These are phyloP conservation scores for Sugiyamaella pinicola DNA, from an alignment of 1,139 yeast species.

Conservation along the genomic window DNA sequence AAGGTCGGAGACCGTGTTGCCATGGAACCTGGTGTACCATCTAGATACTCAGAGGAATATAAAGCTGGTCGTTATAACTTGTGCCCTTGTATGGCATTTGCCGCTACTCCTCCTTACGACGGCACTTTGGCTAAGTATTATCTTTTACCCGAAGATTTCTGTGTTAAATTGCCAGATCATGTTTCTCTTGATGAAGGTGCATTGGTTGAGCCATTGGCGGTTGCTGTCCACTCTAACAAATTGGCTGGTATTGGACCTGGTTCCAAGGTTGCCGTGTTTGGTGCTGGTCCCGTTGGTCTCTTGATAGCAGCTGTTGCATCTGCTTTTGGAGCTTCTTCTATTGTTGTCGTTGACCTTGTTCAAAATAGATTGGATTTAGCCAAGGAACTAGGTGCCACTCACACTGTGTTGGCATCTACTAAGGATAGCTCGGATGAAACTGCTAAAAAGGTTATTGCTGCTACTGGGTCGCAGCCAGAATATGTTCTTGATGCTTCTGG, in stretches of 20 bases:
- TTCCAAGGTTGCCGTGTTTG: conserved; percentile 73
- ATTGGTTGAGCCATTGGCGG: conserved; percentile 82
- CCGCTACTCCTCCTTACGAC: conserved; percentile 80
- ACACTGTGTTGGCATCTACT: conserved; percentile 38
- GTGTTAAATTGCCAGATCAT: conserved; percentile 74
- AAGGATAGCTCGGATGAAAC: conserved; percentile 40
- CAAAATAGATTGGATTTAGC: conserved; percentile 30
- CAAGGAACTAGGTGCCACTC: conserved; percentile 31
- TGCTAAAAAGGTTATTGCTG: conserved; percentile 46
- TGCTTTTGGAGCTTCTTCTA: conserved; percentile 74
- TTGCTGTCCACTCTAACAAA: conserved; percentile 80
- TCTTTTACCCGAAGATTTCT: conserved; percentile 79
- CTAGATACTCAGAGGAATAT: conserved; percentile 72
- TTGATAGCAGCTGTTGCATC: conserved; percentile 73
- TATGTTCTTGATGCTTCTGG: conserved; percentile 72
- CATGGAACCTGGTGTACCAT: conserved; percentile 82
- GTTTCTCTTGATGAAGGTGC: conserved; percentile 86
- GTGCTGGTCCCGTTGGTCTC: conserved; percentile 94
- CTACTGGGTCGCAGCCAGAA: conserved; percentile 51
- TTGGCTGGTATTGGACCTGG: conserved; percentile 66
- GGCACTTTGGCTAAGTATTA: conserved; percentile 72
- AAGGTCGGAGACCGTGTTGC: conserved; percentile 52
- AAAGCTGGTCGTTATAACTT: conserved; percentile 75
- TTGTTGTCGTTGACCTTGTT: conserved; percentile 57
- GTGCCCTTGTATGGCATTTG: conserved; percentile 82